These are phyloP conservation scores for Astragalus glycyphyllos DNA, from an alignment of 306 rosid genomes.

Conservation along the genomic window DNA sequence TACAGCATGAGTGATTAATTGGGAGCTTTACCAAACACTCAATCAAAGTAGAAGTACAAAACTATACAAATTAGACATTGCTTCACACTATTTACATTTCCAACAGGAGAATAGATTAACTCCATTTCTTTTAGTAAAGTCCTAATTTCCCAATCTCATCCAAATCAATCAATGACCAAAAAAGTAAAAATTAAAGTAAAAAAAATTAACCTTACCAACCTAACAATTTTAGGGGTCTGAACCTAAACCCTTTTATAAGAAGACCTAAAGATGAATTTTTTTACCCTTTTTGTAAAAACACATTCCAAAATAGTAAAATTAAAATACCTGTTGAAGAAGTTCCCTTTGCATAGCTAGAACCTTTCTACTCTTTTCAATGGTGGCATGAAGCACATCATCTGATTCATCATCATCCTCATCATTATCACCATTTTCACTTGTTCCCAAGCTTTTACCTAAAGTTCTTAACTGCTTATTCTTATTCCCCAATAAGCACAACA, in stretches of 20 bases:
- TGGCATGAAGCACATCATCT: conserved; percentile 64
- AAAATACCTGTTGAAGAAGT: conserved; percentile 82
- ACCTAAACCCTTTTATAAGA: conserved; percentile 24
- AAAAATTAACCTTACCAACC: neutral
- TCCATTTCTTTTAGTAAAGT: conserved; percentile 2
- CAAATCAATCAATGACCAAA: conserved; percentile 17
- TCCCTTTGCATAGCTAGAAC: conserved; percentile 79
- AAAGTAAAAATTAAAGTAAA: neutral
- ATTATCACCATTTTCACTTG: conserved; percentile 52
- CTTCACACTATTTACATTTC: conserved; percentile 34
- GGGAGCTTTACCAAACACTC: too few species aligned
- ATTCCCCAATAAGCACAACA: conserved; percentile 35
- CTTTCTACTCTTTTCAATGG: conserved; percentile 86
- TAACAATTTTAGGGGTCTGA: conserved; percentile 13
- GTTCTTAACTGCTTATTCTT: conserved; percentile 49
- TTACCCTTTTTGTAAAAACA: conserved; percentile 18
- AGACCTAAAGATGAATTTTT: neutral
- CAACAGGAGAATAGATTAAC: neutral
- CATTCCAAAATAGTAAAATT: neutral
- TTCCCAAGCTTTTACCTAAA: conserved; percentile 44
- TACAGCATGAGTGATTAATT: too few species aligned
- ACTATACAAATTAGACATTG: too few species aligned
- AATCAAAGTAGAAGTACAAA: too few species aligned
- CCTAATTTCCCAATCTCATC: conserved; percentile 13
- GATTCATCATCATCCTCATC: conserved; percentile 48